These are phyloP conservation scores for Beverwykella pulmonaria DNA, from an alignment of 495 filamentous ascomycete species.

Conservation along the genomic window DNA sequence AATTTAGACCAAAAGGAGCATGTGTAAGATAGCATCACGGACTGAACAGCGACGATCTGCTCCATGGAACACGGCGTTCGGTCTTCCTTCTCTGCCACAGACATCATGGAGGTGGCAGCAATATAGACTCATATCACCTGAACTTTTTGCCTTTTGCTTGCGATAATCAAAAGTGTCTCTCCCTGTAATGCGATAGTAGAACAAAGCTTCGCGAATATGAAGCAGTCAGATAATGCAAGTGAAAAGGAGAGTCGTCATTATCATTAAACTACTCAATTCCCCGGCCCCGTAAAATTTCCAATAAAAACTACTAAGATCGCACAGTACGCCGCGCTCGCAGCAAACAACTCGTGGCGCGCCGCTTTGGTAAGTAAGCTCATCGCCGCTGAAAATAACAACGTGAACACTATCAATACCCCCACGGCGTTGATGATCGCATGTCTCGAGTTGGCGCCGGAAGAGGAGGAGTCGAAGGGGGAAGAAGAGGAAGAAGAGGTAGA, in stretches of 20 bases:
- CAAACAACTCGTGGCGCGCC: conserved; percentile 51
- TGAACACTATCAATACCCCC: conserved; percentile 36
- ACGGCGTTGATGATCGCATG: conserved; percentile 31
- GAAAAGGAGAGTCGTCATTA: too few relatives aligned
- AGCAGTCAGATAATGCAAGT: too few relatives aligned
- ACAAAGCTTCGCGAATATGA: conserved; percentile 1
- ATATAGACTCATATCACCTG: too few relatives aligned
- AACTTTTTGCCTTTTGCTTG: too few relatives aligned
- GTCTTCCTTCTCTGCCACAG: too few relatives aligned
- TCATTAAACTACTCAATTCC: conserved; percentile 15
- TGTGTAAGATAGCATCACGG: too few relatives aligned
- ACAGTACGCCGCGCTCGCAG: conserved; percentile 49
- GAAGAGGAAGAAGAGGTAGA: not conserved
- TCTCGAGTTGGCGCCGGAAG: conserved; percentile 11
- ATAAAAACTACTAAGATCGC: conserved; percentile 44
- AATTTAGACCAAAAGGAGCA: too few relatives aligned
- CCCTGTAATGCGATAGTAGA: too few relatives aligned
- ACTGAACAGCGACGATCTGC: too few relatives aligned
- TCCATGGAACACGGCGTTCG: too few relatives aligned
- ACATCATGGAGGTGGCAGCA: too few relatives aligned
- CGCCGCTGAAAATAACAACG: conserved; percentile 44
- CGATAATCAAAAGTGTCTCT: too few relatives aligned
- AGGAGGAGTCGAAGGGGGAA: not conserved
- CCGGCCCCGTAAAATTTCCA: conserved; percentile 38
- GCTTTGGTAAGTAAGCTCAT: conserved; percentile 48